Base-by-base conservation (phyloP, 768 basidiomycete species). In the Polyporus arcularius region DNA sequence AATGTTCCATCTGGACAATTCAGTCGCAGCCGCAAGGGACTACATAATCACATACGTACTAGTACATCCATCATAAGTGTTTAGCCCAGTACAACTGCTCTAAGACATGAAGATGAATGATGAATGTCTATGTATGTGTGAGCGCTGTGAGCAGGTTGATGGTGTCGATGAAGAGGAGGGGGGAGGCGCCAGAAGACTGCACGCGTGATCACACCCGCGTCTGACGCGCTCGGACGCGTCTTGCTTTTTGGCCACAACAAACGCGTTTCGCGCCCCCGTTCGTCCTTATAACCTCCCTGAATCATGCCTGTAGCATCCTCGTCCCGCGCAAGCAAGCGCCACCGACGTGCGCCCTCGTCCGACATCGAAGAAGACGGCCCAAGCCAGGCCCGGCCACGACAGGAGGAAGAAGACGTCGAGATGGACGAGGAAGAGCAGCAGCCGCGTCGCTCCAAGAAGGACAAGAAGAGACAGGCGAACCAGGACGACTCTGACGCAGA, bases 341-440 rank as follows among this genome's bases (percentile, higher is more conserved):
- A 75, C 48, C 69, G 85, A 83, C 43, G 83, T 78, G 45, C 64
- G 28, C 4, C 72, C 65, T 30, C 69, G 70, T 30, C 68, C 68
- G 46, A 78, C 77, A 83, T 82, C 38, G 75, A 83, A 31, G 75
- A 73, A 39, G 74, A 70, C 18, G 70, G 62, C 28, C 65, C 66
- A 0, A 66, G 62, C 35, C 62, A 59, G 31, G 54, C 57, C 45
- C 46, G 31, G 10, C 40, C 30, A 14, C 41, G 38, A 32, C 52
- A 30, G 3, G 31, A 52, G 42, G 45, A 68, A 32, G 65, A 64
- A 30, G 64, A 69, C 30, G 63, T 65, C 18, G 70, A 68, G 16
- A 40, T 77, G 78, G 85, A 83, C 52, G 82, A 80, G 30, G 74
- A 82, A 4, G 69, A 67, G 35, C 68, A 68, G 11, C 71, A 54